Base-by-base conservation (phyloP, 202 grass and related monocot species). In the Zizania palustris region DNA sequence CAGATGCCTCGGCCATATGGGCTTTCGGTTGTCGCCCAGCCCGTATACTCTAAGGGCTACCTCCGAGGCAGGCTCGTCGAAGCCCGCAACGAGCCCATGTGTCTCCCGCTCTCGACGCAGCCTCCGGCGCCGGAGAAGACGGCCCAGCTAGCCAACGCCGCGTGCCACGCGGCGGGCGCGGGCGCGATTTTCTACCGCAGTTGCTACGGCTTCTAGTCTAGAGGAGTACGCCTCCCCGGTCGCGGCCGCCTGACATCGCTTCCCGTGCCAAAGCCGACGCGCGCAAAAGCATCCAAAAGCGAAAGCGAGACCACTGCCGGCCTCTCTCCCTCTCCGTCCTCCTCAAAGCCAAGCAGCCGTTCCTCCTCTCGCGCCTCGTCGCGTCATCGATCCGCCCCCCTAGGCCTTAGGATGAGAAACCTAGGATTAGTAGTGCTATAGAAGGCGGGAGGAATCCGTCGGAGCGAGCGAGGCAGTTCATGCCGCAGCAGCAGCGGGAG, bases 261-360 rank as follows among this genome's bases (percentile, higher is more conserved):
- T 71, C 64, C 64, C 37, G 80, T 80, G 86, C 81, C 86, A 84
- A 88, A 84, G 86, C 81, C 76, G 76, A 80, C 76, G 86, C 76
- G 64, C 77, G 64, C 81, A 84, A 80, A 88, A 88, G 76, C 86
- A 80, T 66, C 71, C 7, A 63, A 80, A 88, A 84, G 81, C 76
- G 53, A 88, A 88, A 88, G 81, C 50, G 44, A 88, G 20, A 63
- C 51, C 13, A 74, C 73, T 68, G 55, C 79, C 39, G 34, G 44
- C 12, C 16, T 15, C 33, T 12, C 67, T 20, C 15, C 16, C 44
- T 55, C n/a, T n/a, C 11, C 73, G 6, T 61, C 71, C 9, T 39
- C 60, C 77, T 67, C 67, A 54, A 80, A 71, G 48, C 84, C 85
- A 50, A 68, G 56, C 65, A 11, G 44, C 67, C 79, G 33, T 67